Base-by-base conservation (phyloP, 2,329 filamentous ascomycete genomes). In the Aspergillus sojae region DNA sequence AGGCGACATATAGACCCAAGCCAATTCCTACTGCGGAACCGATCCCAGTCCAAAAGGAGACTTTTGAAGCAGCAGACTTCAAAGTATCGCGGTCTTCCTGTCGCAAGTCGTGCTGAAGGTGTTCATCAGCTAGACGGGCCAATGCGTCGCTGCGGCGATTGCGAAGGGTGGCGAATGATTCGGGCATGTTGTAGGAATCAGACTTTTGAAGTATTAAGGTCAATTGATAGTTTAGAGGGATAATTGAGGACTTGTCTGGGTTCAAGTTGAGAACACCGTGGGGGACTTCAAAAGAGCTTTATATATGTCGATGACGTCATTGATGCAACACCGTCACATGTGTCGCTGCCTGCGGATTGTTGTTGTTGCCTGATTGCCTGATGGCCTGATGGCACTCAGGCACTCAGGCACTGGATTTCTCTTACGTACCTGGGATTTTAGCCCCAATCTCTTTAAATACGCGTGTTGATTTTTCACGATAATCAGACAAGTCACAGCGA, bases 1-100 rank as follows among this genome's bases (percentile, higher is more conserved):
- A 83, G 3, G 88, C 88, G 19, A 87, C 77, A 61, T 83, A 84
- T 26, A 87, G 66, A 4, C 88, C 88, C 0, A 91, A 78, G 0
- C 84, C 85, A 2, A 91, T 73, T 4, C 89, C 89, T 2, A 88
- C 65, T 6, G 86, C 71, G 1, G 88, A 88, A 39, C 88, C 89
- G 62, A 90, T 69, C 4, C 82, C 80, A 1, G 88, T 83, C 69
- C 87, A 84, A 1, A 78, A 80, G 10, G 81, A 81, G 32, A 90
- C 81, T 62, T 84, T 86, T 7, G 72, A 74, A 6, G 86, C 86
- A 5, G 88, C 88, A 21, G 75, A 80, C 50, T 82, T 79, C 21
- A 91, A 79, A 0, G 81, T 80, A 41, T 87, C 83, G 57, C 88
- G 87, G 71, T 91, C 89, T 30, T 82, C 80, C 56, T 84, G 77